Evolutionary conservation across 768 basidiomycete species (phyloP), one percentile per base, ranked within the genome.

Genomic region (Kwoniella sp.): DNA sequence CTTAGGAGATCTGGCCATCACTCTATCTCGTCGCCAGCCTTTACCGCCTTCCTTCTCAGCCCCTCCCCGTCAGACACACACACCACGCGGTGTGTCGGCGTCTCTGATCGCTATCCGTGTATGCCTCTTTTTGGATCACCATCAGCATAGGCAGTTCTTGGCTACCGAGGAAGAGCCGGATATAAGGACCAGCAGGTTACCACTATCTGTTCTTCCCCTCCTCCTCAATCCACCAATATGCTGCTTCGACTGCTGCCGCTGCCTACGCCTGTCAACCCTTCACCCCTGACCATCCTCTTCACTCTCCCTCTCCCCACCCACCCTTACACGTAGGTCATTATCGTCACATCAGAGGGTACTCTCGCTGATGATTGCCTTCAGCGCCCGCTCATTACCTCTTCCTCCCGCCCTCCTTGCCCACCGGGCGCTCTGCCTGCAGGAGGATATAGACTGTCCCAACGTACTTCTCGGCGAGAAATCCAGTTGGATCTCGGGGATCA

Each of bases 281-380:
- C 62, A 14, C 75, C 75, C 19, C 66, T 73, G 6, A 76, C 75
- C n/a, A 73, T 76, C 56, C 69, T 76, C 49, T 76, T 76, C 62
- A 74, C 73, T 45, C 66, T 76, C 7, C 70, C 73, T 1, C 46
- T 70, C 5, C 66, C 69, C 2, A 61, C 41, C 14, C 59, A 70
- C 44, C 69, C 73, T 10, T 73, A 73, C 56, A 70, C 69, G 65
- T 63, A 48, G 56, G 62, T 57, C 26, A 10, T n/a, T 27, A 27
- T 14, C 10, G n/a, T 15, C 36, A 10, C 8, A 10, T 20, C 39
- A 17, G 2, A 23, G 26, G 22, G 15, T 23, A 32, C 42, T 32
- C 40, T 44, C 42, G 15, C 8, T 26, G 1, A 7, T n/a, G 26
- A 29, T 41, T 31, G 41, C 42, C 19, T 49, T 47, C 53, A 64